phyloP scores from a whole-genome alignment of 2,329 filamentous ascomycete genomes.

The Westerdykella aurantiaca region DNA sequence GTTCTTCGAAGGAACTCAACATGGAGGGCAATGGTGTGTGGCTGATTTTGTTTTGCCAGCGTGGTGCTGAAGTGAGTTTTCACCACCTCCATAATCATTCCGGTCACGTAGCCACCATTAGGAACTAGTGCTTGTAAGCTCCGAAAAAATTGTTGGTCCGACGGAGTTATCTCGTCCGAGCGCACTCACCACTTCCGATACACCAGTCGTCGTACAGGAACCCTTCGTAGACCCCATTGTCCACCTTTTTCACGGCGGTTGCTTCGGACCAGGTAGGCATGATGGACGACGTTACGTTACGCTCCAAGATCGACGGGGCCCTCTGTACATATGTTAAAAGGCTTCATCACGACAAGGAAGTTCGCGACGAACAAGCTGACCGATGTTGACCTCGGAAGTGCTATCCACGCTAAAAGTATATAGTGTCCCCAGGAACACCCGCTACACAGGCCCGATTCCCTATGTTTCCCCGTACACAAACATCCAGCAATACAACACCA shows the following conservation, averaged over 20 bases:
- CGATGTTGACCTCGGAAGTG: constrained; percentile 16
- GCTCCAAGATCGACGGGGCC: not conserved
- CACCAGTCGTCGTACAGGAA: constrained; percentile 56
- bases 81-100: constrained; percentile 56
- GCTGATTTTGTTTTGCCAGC: constrained; percentile 53
- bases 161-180: not conserved
- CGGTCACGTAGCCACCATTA: constrained; percentile 64
- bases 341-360: not conserved
- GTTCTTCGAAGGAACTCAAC: constrained; percentile 62
- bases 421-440: too few relatives aligned
- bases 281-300: constrained; percentile 2
- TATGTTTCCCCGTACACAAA: too few relatives aligned
- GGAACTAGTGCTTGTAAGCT: constrained; percentile 49
- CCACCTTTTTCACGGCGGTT: constrained; percentile 44
- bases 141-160: not conserved
- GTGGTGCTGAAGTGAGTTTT: constrained; percentile 54
- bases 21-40: constrained; percentile 59
- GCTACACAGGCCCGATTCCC: too few relatives aligned
- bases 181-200: constrained; percentile 54
- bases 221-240: constrained; percentile 55
- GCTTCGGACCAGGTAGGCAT: constrained; percentile 44
- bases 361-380: not conserved
- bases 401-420: not conserved
- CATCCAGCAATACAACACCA: too few relatives aligned
- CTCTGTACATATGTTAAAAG: too few relatives aligned